Evolutionary conservation across 768 basidiomycete genomes (phyloP).

Genomic region (Auricularia cornea): DNA sequence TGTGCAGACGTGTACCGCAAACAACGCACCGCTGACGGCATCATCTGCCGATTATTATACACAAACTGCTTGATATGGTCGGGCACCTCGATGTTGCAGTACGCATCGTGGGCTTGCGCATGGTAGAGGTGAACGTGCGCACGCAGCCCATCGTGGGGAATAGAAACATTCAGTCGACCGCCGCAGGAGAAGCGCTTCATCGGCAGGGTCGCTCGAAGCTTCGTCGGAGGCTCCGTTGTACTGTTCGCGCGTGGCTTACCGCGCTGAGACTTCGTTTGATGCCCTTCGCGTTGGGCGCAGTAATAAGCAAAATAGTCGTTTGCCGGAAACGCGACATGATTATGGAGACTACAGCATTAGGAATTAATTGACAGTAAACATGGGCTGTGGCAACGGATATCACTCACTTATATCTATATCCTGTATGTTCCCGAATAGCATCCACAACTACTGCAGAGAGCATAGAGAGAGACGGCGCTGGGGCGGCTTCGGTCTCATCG

Average conservation of each 20-base stretch:
- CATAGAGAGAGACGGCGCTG: no score
- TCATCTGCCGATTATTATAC: neutral
- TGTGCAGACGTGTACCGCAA: no score
- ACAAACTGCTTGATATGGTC: neutral
- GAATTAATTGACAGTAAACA: neutral
- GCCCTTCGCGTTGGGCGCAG: conserved; percentile 7
- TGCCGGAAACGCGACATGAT: neutral
- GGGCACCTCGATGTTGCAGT: neutral
- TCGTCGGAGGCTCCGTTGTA: neutral
- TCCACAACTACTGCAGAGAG: neutral
- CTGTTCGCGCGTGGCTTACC: neutral
- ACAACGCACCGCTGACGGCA: neutral
- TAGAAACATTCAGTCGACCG: neutral
- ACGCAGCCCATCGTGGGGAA: neutral
- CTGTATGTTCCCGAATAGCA: neutral
- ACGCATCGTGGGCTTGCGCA: neutral
- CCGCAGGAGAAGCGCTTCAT: conserved; percentile 4
- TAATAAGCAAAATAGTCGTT: conserved; percentile 1
- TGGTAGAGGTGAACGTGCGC: neutral
- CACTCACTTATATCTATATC: neutral
- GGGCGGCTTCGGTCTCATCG: no score
- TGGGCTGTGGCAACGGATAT: neutral
- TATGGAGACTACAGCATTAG: neutral
- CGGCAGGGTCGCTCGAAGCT: neutral
- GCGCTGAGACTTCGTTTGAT: conserved; percentile 3